Evolutionary conservation across 2,329 filamentous ascomycete genomes (phyloP).

Genomic region (Dactylellina leptospora): DNA sequence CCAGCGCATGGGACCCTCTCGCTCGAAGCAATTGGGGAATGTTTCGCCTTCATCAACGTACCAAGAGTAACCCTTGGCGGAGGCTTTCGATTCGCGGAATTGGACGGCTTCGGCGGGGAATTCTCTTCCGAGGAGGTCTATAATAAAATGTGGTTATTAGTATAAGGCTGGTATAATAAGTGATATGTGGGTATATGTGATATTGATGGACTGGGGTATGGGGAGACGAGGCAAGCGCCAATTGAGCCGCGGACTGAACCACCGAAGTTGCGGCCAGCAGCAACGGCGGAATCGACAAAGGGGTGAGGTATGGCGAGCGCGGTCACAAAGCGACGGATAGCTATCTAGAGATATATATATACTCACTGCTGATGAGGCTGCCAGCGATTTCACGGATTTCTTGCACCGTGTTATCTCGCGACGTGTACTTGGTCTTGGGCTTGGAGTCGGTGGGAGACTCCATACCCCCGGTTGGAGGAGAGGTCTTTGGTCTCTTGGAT

Average conservation of each 20-base stretch:
- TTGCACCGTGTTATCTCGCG: conserved; percentile 50
- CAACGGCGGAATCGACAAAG: not conserved
- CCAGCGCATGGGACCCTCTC: conserved; percentile 50
- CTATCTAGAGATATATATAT: not conserved
- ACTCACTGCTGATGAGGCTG: conserved; percentile 47
- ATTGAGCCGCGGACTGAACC: not conserved
- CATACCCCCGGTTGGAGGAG: conserved; percentile 43
- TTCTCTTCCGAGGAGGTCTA: conserved; percentile 46
- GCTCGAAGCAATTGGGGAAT: conserved; percentile 46
- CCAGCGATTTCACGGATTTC: conserved; percentile 50
- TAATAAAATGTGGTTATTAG: not conserved
- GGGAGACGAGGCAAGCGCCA: not conserved
- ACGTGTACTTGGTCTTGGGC: conserved; percentile 52
- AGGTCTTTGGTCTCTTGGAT: conserved; percentile 45
- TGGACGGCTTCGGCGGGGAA: conserved; percentile 51
- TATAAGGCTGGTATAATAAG: not conserved
- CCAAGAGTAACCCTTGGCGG: conserved; percentile 49
- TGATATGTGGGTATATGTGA: not conserved
- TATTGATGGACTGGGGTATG: not conserved
- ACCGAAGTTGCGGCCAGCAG: not conserved
- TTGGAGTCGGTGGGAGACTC: conserved; percentile 41
- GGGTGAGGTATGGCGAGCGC: not conserved
- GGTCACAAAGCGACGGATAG: not conserved
- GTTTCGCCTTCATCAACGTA: conserved; percentile 50
- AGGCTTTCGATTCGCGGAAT: conserved; percentile 42